Percentiles rank a stretch among this genome's conserved stretches.
These are phyloP conservation scores for Aspergillus sp. DNA, from an alignment of 2,329 filamentous ascomycete genomes.

Conservation along the genomic window DNA sequence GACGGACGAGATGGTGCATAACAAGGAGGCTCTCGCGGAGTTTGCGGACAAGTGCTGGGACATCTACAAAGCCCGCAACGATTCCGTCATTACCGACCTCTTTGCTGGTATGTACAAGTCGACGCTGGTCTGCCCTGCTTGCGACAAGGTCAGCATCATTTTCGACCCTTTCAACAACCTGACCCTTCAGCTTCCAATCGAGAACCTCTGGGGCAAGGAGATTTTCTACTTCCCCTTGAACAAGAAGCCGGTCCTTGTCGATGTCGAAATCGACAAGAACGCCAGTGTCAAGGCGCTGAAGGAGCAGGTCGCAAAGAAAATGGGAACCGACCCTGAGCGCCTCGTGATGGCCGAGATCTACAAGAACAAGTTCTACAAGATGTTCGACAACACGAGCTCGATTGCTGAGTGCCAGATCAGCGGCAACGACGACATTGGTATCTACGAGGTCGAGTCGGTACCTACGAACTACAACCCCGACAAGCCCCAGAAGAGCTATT, in stretches of 20 bases:
- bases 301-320: constrained; percentile 57
- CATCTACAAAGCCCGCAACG: constrained; percentile 88
- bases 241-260: constrained; percentile 68
- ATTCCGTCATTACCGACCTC: constrained; percentile 91
- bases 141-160: constrained; percentile 94
- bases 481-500: constrained; percentile 50
- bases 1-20: constrained; percentile 89
- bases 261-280: constrained; percentile 73
- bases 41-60: constrained; percentile 89
- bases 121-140: constrained; percentile 86
- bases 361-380: constrained; percentile 80
- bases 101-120: constrained; percentile 99
- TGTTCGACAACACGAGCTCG: constrained; percentile 69
- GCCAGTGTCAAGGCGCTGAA: constrained; percentile 58
- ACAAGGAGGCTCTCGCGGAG: constrained; percentile 74
- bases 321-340: constrained; percentile 51
- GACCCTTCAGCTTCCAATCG: constrained; percentile 84
- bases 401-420: constrained; percentile 72
- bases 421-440: constrained; percentile 62
- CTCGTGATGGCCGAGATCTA: constrained; percentile 86
- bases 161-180: constrained; percentile 97
- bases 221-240: constrained; percentile 78
- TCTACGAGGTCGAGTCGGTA: constrained; percentile 74
- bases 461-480: constrained; percentile 74
- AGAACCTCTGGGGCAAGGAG: constrained; percentile 74